These are phyloP conservation scores for Mortierella sp. DNA, from an alignment of 371 early-diverging fungal genomes.

Conservation along the genomic window DNA sequence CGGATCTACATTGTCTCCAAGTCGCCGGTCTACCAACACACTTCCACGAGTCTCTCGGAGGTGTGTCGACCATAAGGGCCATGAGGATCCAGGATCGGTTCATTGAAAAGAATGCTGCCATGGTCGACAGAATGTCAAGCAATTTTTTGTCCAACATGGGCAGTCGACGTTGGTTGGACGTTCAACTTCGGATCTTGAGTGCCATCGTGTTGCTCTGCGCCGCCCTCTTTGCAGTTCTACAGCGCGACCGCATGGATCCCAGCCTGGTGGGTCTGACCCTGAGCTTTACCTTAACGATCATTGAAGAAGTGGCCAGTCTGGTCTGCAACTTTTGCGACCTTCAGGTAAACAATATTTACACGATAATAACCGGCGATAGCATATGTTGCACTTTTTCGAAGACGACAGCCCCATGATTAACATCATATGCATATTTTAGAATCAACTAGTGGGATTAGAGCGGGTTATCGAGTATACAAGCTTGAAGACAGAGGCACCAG, in stretches of 20 bases:
- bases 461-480: slow-evolving; percentile 72
- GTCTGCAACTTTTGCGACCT: slow-evolving; percentile 75
- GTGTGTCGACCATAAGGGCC: slow-evolving; percentile 85
- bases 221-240: slow-evolving; percentile 26
- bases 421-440: no score
- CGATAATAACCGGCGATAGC: background rate
- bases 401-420: no score
- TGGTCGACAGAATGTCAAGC: slow-evolving; percentile 83
- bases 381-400: no score
- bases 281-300: slow-evolving; percentile 83
- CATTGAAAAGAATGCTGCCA: slow-evolving; percentile 74
- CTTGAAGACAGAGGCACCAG: slow-evolving; percentile 82
- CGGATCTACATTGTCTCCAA: slow-evolving; percentile 83
- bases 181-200: slow-evolving; percentile 84
- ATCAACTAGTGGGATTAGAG: slow-evolving; percentile 13
- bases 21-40: slow-evolving; percentile 87
- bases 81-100: slow-evolving; percentile 80
- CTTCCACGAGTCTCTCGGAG: slow-evolving; percentile 83
- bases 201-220: slow-evolving; percentile 70
- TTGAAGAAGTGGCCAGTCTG: slow-evolving; percentile 84
- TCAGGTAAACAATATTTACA: slow-evolving; percentile 40
- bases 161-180: slow-evolving; percentile 91
- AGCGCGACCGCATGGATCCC: slow-evolving; percentile 22
- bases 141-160: slow-evolving; percentile 86
- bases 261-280: slow-evolving; percentile 81